These are phyloP conservation scores for Candida methanosorbosa DNA, from an alignment of 805 yeast genomes.

Conservation along the genomic window DNA sequence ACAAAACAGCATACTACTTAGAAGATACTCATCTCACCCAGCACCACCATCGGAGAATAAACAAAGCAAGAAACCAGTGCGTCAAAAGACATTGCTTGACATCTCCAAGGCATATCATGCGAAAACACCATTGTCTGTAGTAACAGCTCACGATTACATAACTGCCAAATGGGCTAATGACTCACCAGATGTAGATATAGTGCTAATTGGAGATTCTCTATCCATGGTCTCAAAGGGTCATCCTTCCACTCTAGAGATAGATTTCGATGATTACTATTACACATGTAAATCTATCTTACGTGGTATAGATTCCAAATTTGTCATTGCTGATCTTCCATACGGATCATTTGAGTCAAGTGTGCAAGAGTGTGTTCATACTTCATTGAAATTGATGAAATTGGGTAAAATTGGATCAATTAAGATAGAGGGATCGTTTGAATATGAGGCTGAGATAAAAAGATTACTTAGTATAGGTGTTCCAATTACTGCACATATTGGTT, in stretches of 20 bases:
- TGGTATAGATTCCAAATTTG: slow-evolving; percentile 54
- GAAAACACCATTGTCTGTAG: slow-evolving; percentile 19
- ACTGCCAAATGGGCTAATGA: slow-evolving; percentile 51
- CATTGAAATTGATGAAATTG: slow-evolving; percentile 44
- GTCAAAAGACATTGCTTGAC: slow-evolving; percentile 16
- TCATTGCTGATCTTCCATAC: slow-evolving; percentile 84
- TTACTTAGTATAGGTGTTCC: slow-evolving; percentile 72
- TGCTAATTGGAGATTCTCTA: slow-evolving; percentile 84
- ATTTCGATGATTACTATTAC: slow-evolving; percentile 71
- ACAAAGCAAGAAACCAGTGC: slow-evolving; percentile 1
- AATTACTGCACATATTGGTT: slow-evolving; percentile 84
- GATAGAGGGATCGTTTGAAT: slow-evolving; percentile 71
- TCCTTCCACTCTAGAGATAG: slow-evolving; percentile 62
- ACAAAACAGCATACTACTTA: too few species aligned
- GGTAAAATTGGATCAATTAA: slow-evolving; percentile 69
- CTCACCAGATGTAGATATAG: slow-evolving; percentile 52
- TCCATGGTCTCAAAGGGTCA: slow-evolving; percentile 90
- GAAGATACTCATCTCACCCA: slow-evolving; percentile 15
- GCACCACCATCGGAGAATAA: slow-evolving; percentile 1
- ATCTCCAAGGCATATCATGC: slow-evolving; percentile 11
- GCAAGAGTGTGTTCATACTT: slow-evolving; percentile 52
- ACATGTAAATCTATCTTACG: slow-evolving; percentile 71
- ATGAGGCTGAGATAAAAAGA: slow-evolving; percentile 43
- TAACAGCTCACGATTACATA: slow-evolving; percentile 88
- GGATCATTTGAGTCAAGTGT: slow-evolving; percentile 69